Percentiles rank a stretch among this genome's conserved stretches.
Evolutionary conservation across 2,329 filamentous ascomycete species (phyloP).

Genomic region (Fusarium camptoceras): DNA sequence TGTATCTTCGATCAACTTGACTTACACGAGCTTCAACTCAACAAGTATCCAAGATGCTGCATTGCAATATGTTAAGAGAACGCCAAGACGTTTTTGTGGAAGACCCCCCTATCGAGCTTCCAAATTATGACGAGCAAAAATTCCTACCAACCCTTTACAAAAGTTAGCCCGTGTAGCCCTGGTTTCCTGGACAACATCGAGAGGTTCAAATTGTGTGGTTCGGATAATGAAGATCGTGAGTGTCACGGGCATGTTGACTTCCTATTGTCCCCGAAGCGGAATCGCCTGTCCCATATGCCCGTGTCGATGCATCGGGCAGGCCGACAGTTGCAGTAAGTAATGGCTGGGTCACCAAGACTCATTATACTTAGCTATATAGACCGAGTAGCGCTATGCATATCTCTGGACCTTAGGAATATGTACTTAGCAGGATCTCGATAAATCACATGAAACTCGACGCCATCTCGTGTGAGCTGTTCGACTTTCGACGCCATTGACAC

Average conservation of each 20-base stretch:
- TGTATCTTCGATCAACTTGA: conserved; percentile 10
- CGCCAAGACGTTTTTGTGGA: not conserved
- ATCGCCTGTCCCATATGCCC: not conserved
- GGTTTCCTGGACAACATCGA: not conserved
- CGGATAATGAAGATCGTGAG: not conserved
- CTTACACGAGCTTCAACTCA: conserved; percentile 10
- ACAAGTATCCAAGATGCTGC: not conserved
- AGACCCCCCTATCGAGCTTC: not conserved
- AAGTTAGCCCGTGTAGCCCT: not conserved
- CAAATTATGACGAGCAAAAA: not conserved
- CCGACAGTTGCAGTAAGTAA: conserved; percentile 5
- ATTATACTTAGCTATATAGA: not conserved
- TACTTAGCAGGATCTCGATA: not conserved
- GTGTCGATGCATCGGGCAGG: conserved; percentile 1
- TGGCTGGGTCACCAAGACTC: not conserved
- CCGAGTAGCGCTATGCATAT: not conserved
- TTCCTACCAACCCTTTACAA: not conserved
- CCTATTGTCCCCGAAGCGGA: not conserved
- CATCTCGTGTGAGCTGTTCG: not conserved
- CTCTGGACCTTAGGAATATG: not conserved
- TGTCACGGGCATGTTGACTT: not conserved
- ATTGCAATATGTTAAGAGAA: not conserved
- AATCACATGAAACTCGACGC: not conserved
- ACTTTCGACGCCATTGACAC: conserved; percentile 6
- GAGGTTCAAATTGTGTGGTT: not conserved